Conservation (phyloP, 805 yeast species). For the Schwanniomyces yamadae region DNA sequence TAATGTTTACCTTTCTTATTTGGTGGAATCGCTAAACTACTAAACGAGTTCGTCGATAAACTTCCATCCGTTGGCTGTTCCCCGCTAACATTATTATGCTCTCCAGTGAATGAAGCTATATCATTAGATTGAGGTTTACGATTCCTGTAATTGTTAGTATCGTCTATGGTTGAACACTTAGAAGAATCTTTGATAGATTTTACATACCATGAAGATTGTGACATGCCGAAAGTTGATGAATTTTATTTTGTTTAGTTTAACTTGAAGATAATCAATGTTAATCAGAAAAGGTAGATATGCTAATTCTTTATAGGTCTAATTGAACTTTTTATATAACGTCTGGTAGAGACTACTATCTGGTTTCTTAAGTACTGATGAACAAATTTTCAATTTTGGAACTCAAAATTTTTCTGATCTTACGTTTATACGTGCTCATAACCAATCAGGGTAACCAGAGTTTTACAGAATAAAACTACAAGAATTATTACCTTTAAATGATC, state of each 20-base stretch:
- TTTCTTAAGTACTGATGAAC: no score
- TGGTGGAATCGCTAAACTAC: conserved; percentile 25
- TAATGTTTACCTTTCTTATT: conserved; percentile 46
- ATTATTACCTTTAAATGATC: not conserved
- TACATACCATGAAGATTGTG: conserved; percentile 13
- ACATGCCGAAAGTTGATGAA: conserved; percentile 7
- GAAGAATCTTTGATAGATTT: not conserved
- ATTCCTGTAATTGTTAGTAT: conserved; percentile 5
- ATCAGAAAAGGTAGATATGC: no score
- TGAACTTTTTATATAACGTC: no score
- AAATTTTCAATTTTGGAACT: not conserved
- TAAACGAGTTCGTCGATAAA: not conserved
- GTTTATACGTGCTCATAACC: not conserved
- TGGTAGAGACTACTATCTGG: no score
- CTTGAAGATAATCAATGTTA: no score
- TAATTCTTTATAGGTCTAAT: no score
- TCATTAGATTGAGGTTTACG: conserved; percentile 6
- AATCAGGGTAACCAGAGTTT: conserved; percentile 4
- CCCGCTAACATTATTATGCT: not conserved
- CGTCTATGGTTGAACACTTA: not conserved
- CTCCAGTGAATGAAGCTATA: not conserved
- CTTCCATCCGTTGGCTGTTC: not conserved
- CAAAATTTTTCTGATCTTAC: conserved; percentile 1
- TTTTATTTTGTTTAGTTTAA: no score
- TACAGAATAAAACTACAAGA: not conserved